Conservation (phyloP, 352 stramenopile species). For the Blastocystis sp. region DNA sequence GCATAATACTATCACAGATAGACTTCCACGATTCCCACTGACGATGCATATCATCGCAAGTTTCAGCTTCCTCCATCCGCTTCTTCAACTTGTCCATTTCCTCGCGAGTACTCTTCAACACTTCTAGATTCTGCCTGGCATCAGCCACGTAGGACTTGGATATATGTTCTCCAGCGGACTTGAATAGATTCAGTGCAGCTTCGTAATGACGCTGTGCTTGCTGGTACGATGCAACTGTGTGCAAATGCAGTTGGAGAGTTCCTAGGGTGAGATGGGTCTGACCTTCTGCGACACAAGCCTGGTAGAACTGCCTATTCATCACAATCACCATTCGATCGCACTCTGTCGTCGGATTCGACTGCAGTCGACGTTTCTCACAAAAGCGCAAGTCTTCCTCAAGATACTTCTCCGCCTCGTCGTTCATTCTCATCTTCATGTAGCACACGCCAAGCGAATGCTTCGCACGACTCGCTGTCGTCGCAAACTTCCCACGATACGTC, state of each 20-base stretch:
- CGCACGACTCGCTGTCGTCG: neutral
- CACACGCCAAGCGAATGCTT: slow-evolving; percentile 35
- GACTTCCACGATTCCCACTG: neutral
- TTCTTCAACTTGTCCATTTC: neutral
- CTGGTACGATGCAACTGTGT: neutral
- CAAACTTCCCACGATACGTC: neutral
- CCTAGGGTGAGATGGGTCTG: slow-evolving; percentile 37
- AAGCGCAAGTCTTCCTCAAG: neutral
- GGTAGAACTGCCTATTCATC: neutral
- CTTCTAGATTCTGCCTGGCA: slow-evolving; percentile 15
- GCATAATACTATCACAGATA: slow-evolving; percentile 29
- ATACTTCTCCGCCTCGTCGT: slow-evolving; percentile 33
- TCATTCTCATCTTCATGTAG: slow-evolving; percentile 29
- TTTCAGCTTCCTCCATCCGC: neutral
- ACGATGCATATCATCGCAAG: neutral
- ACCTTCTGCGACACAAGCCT: slow-evolving; percentile 19
- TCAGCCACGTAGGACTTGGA: neutral
- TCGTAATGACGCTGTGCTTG: slow-evolving; percentile 27
- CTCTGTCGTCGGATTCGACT: neutral
- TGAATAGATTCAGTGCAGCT: neutral
- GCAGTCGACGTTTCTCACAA: neutral
- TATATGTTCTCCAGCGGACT: neutral
- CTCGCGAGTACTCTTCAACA: neutral
- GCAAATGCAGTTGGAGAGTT: neutral
- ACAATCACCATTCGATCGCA: neutral